Percentiles rank a stretch among this genome's conserved stretches.
Evolutionary conservation across 176 grass and related monocot species (phyloP).

Genomic region (Oryza brachyantha): DNA sequence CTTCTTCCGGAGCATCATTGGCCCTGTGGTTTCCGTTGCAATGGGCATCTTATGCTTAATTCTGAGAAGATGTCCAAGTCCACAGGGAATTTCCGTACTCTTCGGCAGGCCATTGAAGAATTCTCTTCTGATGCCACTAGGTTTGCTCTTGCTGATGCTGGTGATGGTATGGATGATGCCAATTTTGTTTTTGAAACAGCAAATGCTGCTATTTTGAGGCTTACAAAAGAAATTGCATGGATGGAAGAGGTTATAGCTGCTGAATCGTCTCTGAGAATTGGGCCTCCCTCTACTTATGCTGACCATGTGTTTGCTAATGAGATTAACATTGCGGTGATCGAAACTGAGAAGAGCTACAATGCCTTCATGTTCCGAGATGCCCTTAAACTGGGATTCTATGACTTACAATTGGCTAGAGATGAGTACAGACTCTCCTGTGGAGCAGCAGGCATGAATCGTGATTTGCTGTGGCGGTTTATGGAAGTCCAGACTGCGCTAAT

Average conservation of each 20-base stretch:
- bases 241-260: constrained; percentile 73
- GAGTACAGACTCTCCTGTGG: constrained; percentile 74
- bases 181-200: constrained; percentile 88
- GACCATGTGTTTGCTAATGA: constrained; percentile 80
- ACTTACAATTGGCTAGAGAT: constrained; percentile 74
- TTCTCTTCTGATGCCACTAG: constrained; percentile 80
- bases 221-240: constrained; percentile 82
- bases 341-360: constrained; percentile 70
- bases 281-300: constrained; percentile 50
- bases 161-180: constrained; percentile 87
- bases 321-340: constrained; percentile 60
- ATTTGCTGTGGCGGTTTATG: constrained; percentile 63
- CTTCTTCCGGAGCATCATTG: constrained; percentile 66
- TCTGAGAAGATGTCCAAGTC: constrained; percentile 91
- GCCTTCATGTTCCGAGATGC: constrained; percentile 81
- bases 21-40: constrained; percentile 78
- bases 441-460: constrained; percentile 71
- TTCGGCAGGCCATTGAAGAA: constrained; percentile 57
- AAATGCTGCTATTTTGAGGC: constrained; percentile 75
- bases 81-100: constrained; percentile 77
- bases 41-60: constrained; percentile 89
- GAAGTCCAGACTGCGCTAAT: constrained; percentile 50
- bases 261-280: constrained; percentile 54
- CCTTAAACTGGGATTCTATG: constrained; percentile 77
- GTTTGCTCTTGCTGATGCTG: constrained; percentile 83